Conservation (phyloP, 2,329 filamentous ascomycete genomes). For the Ceratocystis harringtonii region DNA sequence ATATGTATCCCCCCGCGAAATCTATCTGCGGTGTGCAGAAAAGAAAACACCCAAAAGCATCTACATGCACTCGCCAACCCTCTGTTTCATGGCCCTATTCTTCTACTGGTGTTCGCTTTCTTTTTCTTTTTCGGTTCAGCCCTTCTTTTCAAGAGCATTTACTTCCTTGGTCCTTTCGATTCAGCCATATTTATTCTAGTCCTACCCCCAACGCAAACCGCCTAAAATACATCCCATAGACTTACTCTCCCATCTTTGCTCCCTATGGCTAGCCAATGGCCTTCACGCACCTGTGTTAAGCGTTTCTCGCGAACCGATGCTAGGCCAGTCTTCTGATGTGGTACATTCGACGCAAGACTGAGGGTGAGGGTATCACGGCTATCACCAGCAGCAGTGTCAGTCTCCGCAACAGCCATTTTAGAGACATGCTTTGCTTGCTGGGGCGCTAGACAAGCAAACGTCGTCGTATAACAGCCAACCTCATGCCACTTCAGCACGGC, state of each 20-base stretch:
- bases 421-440: neutral
- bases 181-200: no score
- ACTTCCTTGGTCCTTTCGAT: no score
- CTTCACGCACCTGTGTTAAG: constrained; percentile 46
- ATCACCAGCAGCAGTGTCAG: neutral
- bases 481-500: constrained; percentile 92
- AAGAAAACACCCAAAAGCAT: neutral
- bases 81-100: neutral
- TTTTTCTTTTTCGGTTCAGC: neutral
- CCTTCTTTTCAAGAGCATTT: no score
- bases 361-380: neutral
- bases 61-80: neutral
- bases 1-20: no score
- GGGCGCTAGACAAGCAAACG: constrained; percentile 42
- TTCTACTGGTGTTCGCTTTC: neutral
- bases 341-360: constrained; percentile 3
- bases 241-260: constrained; percentile 93
- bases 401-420: neutral
- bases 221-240: constrained; percentile 80
- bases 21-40: no score
- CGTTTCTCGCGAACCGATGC: constrained; percentile 46
- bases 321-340: constrained; percentile 10
- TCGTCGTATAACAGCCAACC: constrained; percentile 68
- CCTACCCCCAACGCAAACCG: no score
- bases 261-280: constrained; percentile 81